Base-by-base conservation (phyloP, 169 alveolate species). In the Plasmodium fragile region DNA sequence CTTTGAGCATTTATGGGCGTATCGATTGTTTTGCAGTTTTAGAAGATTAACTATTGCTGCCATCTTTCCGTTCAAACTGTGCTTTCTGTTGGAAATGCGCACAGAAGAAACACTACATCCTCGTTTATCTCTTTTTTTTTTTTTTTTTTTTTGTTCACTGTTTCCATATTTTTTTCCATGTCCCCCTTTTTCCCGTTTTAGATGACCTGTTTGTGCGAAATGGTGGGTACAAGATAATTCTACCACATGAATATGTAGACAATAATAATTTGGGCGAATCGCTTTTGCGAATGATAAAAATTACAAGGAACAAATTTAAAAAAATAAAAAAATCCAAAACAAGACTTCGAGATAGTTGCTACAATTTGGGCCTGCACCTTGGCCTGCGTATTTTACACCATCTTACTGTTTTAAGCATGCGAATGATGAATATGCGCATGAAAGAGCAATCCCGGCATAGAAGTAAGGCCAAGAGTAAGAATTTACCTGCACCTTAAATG, bases 271-370 rank as follows among this genome's bases (percentile, higher is more conserved):
- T 78, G 69, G 25, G 43, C 5, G 55, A 78, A 36, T 78, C 83
- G 6, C 83, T 78, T 30, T 78, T 78, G 55, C 80, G 90, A 13
- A 55, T 30, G 90, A 59, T 55, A 55, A 52, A 81, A 81, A 52
- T 30, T 53, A 81, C 90, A 41, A 45, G 70, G 75, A 34, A 30
- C 39, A 81, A 81, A 32, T 81, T 81, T 55, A 81, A 81, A 81
- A 81, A 53, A 81, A 81, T 81, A 32, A 45, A 81, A 81, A 81
- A 81, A 81, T 28, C 90, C 32, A 81, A 81, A 30, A 32, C 53
- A n/a, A 81, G 53, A 81, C 90, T 55, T 81, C 41, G 90, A 39
- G 90, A 81, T 81, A 52, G n/a, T 22, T 52, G 75, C 22, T 81
- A 81, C 41, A 8, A 34, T 25, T 81, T 81, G 22, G 75, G 49